These are phyloP conservation scores for Lenwebbia sp. DNA, from an alignment of 345 rosid genomes.

Conservation along the genomic window DNA sequence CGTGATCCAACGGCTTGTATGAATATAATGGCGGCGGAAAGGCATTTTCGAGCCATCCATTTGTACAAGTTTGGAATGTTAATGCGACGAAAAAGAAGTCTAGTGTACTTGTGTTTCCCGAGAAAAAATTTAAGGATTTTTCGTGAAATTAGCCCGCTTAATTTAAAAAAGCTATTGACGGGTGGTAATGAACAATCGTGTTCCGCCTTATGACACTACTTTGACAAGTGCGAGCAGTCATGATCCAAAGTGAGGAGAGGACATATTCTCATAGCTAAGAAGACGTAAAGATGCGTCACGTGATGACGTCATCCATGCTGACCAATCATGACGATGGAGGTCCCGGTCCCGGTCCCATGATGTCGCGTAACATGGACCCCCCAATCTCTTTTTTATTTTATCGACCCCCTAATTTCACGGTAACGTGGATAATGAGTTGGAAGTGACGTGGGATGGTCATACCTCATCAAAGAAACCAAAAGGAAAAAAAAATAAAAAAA, in stretches of 20 bases:
- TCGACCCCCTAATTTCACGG: neutral
- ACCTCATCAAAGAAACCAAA: neutral
- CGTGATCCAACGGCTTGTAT: fast-evolving
- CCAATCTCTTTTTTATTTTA: neutral
- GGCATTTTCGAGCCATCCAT: neutral
- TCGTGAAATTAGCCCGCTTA: neutral
- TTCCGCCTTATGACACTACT: neutral
- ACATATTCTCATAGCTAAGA: neutral
- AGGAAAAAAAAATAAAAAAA: neutral
- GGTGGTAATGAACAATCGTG: neutral
- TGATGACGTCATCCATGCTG: neutral
- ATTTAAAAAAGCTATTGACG: neutral
- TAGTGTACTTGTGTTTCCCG: neutral
- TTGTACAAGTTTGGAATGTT: neutral
- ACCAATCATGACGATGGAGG: neutral
- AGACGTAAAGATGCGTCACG: neutral
- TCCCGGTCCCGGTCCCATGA: neutral
- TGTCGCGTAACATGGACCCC: neutral
- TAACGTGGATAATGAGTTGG: neutral
- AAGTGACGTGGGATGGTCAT: neutral
- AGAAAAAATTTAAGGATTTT: neutral
- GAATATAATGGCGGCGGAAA: fast-evolving
- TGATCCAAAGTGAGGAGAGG: neutral
- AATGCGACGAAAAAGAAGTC: neutral
- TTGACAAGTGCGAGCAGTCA: neutral